Base-by-base conservation (phyloP, 2,329 filamentous ascomycete species). In the Alternaria viburni region DNA sequence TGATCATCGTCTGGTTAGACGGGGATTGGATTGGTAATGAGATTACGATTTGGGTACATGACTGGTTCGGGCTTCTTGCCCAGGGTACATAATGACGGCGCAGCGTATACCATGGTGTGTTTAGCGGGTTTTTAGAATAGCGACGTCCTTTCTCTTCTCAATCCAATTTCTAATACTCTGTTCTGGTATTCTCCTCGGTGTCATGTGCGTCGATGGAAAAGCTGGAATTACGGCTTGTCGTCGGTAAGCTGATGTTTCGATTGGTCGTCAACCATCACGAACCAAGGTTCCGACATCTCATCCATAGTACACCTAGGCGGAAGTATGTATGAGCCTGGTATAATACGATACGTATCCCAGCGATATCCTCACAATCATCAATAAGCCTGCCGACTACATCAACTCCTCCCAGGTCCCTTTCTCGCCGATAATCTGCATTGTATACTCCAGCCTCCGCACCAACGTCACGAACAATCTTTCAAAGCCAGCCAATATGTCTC, bases 41-140 rank as follows among this genome's bases (percentile, higher is more conserved):
- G 25, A 44, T 62, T 62, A 62, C 47, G 59, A 62, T 43, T 41
- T 47, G 46, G 32, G 28, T 36, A 50, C 17, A 54, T 23, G 26
- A 44, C n/a, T 56, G 30, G 30, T 21, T 44, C 4, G 25, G 51
- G 46, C 19, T 44, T 50, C 13, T 21, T 11, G 12, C 30, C 30
- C 21, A 28, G 30, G 32, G 54, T 57, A 50, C 44, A 57, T 44
- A 30, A 57, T 43, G 30, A 58, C 46, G 41, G 51, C 28, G 54
- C 25, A 55, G 58, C 58, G 52, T 49, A 56, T 44, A 44, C 23
- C 45, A 55, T 45, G 32, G 36, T 54, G 59, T 44, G 55, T 49
- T 58, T 36, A 44, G 54, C 43, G 13, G 17, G 6, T 56, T 52
- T 41, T 41, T 32, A 26, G 41, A 6, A 56, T 32, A 56, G 54